Base-by-base conservation (phyloP, 768 basidiomycete genomes). In the Mycena polygramma region DNA sequence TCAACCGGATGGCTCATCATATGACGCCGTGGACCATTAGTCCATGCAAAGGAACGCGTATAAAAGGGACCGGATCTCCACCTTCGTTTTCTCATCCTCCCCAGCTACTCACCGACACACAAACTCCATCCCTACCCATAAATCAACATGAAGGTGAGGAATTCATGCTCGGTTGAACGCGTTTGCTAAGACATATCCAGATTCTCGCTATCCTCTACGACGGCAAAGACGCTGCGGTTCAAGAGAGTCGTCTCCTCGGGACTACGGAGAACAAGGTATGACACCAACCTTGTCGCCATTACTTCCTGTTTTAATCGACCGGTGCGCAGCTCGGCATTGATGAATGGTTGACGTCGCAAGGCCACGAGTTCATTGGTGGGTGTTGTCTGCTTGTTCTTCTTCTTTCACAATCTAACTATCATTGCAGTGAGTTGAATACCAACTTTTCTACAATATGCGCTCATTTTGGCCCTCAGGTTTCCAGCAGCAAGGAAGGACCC, bases 401-500 rank as follows among this genome's bases (percentile, higher is more conserved):
- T 71, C 70, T 36, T 49, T 22, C 68, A 69, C 54, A 43, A 35
- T 11, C 15, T 30, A 30, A 30, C 30, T 6, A 30, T 6, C 49
- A 39, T 46, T 54, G 26, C 14, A 71, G 68, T 65, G 24, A 26
- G 69, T 70, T 20, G 49, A 39, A 39, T 52, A 59, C 41, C 63
- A 19, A 24, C 55, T 64, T 37, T 30, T 62, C 48, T 10, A 13
- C 41, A 36, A 45, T 24, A 39, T 22, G 64, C 63, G 53, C 35
- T 53, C 20, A 49, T 52, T 30, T 57, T 20, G 36, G 2, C 17
- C 36, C 37, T 4, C 73, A 92, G 91, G 91, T 93, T 57, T 90
- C 92, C 26, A 91, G 90, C 80, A 89, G 88, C 84, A 96, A 96
- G 81, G 95, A 96, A 77, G 95, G 94, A 35, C 83, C 91, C 10